Base-by-base conservation (phyloP, 345 rosid species). In the Carallia pectinifolia region DNA sequence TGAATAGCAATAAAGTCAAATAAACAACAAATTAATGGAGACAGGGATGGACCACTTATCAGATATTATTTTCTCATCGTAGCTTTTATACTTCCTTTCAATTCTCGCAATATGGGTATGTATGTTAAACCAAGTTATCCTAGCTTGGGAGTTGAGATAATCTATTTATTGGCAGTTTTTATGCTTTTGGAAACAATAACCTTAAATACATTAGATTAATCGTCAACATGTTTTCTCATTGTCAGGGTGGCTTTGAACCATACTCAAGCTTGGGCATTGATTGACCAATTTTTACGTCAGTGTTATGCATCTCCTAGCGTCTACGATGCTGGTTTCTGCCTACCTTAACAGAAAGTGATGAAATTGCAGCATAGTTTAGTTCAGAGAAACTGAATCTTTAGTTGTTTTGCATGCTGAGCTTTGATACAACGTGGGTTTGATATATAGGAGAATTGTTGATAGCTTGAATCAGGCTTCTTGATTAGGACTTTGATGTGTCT, bases 251-350 rank as follows among this genome's bases (percentile, higher is more conserved):
- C 65, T 81, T 76, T 74, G 93, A 88, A 79, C 88, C 96, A 61
- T 92, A 82, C 78, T 87, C 88, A 56, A 87, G 92, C 61, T 81
- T 88, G 94, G 93, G 92, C 81, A 92, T 92, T 70, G 97, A 89
- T 64, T 88, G 85, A 85, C 76, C 66, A 61, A 12, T 62, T 44
- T 44, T 59, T 40, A 37, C 71, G 33, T 64, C 48, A 48, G 36
- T 63, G 65, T 48, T 23, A 36, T 70, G 61, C 65, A 16, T 62
- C 52, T 52, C 54, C 33, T 33, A 53, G 72, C 55, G 47, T 61
- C 64, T 6, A 9, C 30, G 62, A 17, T 60, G 6, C 62, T 48
- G 50, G 10, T 38, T 52, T 31, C 58, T 65, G 38, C 58, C 44
- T 29, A 44, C 58, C 59, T 10, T 37, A 29, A 16, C 2, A 18